A percentile compares a stretch with the other conserved stretches of the same genome.
These are phyloP conservation scores for Coemansia sp. DNA, from an alignment of 192 early-diverging fungal genomes.

Conservation along the genomic window DNA sequence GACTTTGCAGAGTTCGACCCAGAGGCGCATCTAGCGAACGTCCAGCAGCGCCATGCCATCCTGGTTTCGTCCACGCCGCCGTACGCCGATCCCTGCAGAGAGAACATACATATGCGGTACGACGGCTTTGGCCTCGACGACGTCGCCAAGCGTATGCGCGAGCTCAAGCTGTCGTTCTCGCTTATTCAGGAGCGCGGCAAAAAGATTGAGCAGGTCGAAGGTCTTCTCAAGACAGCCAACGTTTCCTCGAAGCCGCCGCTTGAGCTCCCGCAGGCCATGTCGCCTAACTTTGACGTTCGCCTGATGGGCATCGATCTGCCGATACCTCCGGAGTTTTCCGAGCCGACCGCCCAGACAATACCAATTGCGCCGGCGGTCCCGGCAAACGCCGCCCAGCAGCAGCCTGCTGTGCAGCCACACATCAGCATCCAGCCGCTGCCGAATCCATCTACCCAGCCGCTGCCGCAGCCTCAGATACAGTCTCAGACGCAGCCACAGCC, in stretches of 20 bases:
- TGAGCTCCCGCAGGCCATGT: constrained; percentile 42
- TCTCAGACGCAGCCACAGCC: constrained; percentile 7
- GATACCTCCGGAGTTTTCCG: constrained; percentile 29
- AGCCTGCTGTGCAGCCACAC: constrained; percentile 8
- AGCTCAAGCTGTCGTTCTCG: constrained; percentile 51
- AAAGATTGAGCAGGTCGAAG: constrained; percentile 39
- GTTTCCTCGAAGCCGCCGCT: constrained; percentile 27
- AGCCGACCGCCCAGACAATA: constrained; percentile 1
- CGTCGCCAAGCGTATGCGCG: constrained; percentile 45
- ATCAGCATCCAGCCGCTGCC: constrained; percentile 38
- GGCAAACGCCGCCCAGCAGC: not conserved
- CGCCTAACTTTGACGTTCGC: constrained; percentile 38
- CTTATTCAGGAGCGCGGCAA: constrained; percentile 46
- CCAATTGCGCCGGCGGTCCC: constrained; percentile 18
- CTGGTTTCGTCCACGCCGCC: constrained; percentile 49
- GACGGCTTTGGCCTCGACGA: constrained; percentile 44
- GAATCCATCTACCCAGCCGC: constrained; percentile 2
- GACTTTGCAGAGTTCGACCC: constrained; percentile 50
- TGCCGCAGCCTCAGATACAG: not conserved
- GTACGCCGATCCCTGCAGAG: constrained; percentile 38
- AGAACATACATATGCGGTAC: constrained; percentile 48
- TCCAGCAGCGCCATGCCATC: constrained; percentile 49
- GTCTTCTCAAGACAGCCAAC: constrained; percentile 36
- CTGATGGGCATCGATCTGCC: constrained; percentile 41
- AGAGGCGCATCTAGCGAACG: constrained; percentile 36